A percentile compares a stretch with the other conserved stretches of the same genome.
These are phyloP conservation scores for Lepraria neglecta DNA, from an alignment of 495 filamentous ascomycete genomes.

Conservation along the genomic window DNA sequence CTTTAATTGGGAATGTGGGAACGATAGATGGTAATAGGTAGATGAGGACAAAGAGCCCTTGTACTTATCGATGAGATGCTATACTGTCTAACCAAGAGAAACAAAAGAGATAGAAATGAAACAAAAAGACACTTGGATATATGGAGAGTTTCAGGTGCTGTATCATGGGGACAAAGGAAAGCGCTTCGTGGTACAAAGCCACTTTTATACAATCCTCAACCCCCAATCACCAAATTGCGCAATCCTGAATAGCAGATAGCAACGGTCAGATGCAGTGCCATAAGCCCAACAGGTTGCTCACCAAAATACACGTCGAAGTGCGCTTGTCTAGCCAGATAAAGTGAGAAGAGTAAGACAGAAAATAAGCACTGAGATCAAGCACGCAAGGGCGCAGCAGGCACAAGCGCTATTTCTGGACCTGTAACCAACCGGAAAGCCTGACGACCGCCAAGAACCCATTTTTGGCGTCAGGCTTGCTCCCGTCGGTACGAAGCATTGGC, in stretches of 20 bases:
- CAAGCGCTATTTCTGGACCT: conserved; percentile 5
- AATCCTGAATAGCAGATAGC: not conserved
- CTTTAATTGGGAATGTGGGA: not conserved
- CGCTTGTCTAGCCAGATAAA: not conserved
- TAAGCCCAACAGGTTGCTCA: not conserved
- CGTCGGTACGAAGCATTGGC: too few relatives aligned
- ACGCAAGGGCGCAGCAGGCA: not conserved
- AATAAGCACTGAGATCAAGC: not conserved
- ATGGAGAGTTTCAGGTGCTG: too few relatives aligned
- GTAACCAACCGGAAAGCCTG: not conserved
- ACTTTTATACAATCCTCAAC: too few relatives aligned
- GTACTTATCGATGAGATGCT: not conserved
- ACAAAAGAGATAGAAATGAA: not conserved
- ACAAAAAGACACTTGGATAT: too few relatives aligned
- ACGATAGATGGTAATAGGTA: not conserved
- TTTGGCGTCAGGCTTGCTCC: not conserved
- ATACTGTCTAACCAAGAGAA: not conserved
- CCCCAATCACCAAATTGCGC: too few relatives aligned
- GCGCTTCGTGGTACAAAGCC: too few relatives aligned
- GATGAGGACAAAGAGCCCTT: not conserved
- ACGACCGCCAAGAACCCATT: not conserved
- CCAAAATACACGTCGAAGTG: not conserved
- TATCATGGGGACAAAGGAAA: too few relatives aligned
- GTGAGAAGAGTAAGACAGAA: too few relatives aligned
- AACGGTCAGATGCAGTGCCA: not conserved